phyloP scores from a whole-genome alignment of 148 eudicot genomes.

The Gaultheria prostrata region DNA sequence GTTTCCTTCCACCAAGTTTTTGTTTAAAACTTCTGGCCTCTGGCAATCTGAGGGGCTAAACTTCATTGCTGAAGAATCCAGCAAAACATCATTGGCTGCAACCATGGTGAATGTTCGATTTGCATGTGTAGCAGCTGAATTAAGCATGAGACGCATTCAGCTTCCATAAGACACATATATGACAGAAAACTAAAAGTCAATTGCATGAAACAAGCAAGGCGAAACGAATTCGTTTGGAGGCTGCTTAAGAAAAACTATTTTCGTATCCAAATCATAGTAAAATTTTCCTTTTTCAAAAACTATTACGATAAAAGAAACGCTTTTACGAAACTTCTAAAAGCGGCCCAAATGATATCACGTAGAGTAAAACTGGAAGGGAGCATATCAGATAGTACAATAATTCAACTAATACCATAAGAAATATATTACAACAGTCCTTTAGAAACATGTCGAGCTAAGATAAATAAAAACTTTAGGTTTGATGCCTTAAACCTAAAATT shows the following conservation, averaged over 20 bases:
- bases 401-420: not conserved
- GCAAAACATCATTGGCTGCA: conserved; percentile 85
- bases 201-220: not conserved
- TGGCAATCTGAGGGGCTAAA: conserved; percentile 91
- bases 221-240: not conserved
- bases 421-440: not conserved
- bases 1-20: conserved; percentile 81
- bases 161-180: conserved; percentile 5
- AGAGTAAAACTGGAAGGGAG: not conserved
- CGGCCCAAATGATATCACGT: not conserved
- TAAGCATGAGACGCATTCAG: conserved; percentile 23
- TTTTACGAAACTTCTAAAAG: not conserved
- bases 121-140: conserved; percentile 82
- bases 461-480: not conserved
- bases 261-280: not conserved
- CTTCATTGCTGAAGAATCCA: conserved; percentile 64
- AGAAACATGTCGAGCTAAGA: not conserved
- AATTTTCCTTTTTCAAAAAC: not conserved
- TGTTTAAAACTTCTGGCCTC: conserved; percentile 79
- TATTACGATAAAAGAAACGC: not conserved
- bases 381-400: not conserved
- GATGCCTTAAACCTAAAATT: not conserved
- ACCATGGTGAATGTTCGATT: conserved; percentile 68
- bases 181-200: not conserved
- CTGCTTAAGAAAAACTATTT: not conserved